phyloP scores from a whole-genome alignment of 148 eudicot genomes.

The Polygonum aviculare region DNA sequence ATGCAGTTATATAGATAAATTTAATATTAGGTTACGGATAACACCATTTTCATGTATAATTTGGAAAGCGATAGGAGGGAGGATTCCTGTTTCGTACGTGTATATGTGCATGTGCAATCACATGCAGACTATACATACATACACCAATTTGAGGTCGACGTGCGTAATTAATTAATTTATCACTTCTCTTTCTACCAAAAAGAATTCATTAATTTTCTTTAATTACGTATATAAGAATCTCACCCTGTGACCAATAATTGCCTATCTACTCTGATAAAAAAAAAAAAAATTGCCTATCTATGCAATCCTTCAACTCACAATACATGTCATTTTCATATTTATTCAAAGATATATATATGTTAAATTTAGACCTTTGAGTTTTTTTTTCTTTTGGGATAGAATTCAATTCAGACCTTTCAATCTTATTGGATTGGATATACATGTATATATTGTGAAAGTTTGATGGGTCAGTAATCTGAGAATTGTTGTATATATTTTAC shows the following conservation, averaged over 20 bases:
- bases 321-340: neutral
- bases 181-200: too few relatives aligned
- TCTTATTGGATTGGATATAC: neutral
- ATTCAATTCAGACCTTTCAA: neutral
- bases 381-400: neutral
- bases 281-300: neutral
- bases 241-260: neutral
- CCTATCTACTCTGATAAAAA: too few relatives aligned
- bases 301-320: neutral
- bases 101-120: slow-evolving; percentile 8
- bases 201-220: neutral
- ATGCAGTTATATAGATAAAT: too few relatives aligned
- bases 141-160: neutral
- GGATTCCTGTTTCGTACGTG: neutral
- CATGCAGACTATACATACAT: neutral
- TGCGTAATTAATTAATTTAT: neutral
- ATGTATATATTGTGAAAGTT: too few relatives aligned
- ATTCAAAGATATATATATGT: neutral
- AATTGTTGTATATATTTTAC: too few relatives aligned
- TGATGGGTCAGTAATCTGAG: too few relatives aligned
- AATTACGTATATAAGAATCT: neutral
- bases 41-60: neutral
- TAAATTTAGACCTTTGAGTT: neutral
- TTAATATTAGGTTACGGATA: too few relatives aligned
- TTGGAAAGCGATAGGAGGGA: neutral